Evolutionary conservation across 176 grass and related monocot species (phyloP).

Genomic region (Poa annua): DNA sequence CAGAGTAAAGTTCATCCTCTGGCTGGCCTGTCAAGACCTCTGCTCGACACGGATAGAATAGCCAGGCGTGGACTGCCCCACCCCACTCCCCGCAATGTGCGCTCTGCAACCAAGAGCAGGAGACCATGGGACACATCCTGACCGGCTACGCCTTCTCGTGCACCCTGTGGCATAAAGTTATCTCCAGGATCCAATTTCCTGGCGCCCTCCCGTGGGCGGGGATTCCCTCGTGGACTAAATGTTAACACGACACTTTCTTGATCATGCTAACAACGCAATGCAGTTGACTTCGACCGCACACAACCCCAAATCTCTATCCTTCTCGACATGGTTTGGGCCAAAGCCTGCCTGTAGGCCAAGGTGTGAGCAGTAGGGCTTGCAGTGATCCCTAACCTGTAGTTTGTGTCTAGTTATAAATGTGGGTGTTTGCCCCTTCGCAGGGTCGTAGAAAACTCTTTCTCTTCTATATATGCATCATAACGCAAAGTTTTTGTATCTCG

Average conservation of each 20-base stretch:
- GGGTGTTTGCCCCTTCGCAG: not conserved
- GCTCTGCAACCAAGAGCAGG: not conserved
- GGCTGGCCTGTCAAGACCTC: not conserved
- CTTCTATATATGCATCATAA: constrained; percentile 4
- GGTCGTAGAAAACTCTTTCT: not conserved
- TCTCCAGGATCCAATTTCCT: not conserved
- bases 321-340: not conserved
- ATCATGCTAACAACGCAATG: not conserved
- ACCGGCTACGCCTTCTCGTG: not conserved
- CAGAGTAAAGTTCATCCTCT: not conserved
- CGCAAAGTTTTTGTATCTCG: not conserved
- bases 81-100: not conserved
- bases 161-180: not conserved
- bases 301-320: not conserved
- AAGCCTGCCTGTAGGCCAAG: not conserved
- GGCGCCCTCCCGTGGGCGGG: not conserved
- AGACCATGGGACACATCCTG: not conserved
- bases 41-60: not conserved
- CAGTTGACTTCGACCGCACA: not conserved
- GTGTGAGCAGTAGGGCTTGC: not conserved
- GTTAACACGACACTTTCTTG: not conserved
- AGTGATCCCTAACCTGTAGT: not conserved
- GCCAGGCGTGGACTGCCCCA: not conserved
- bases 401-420: not conserved
- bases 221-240: not conserved